Conservation (phyloP, 768 basidiomycete genomes). For the Leccinum fibrillosum region DNA sequence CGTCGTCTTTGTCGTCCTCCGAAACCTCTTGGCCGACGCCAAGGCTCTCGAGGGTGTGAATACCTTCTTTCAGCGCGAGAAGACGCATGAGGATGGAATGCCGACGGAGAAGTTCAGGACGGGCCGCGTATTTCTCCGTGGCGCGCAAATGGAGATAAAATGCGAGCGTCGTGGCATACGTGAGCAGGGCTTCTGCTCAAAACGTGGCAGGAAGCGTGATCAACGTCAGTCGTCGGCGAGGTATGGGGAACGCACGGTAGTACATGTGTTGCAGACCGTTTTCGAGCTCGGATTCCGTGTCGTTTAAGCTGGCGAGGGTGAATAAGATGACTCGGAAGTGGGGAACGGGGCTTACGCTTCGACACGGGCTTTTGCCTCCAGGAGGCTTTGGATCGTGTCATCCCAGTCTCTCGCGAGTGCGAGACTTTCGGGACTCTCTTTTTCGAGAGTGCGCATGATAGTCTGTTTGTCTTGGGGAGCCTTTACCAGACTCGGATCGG, state of each 20-base stretch:
- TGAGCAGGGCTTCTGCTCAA: conserved; percentile 75
- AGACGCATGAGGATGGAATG: conserved; percentile 77
- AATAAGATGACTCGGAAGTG: not conserved
- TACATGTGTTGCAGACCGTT: conserved; percentile 79
- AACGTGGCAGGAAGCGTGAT: not conserved
- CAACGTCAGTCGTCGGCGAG: not conserved
- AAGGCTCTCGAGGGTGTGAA: conserved; percentile 81
- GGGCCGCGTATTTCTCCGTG: conserved; percentile 57
- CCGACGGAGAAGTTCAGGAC: conserved; percentile 57
- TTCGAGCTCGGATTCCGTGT: conserved; percentile 49
- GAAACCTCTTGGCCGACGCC: conserved; percentile 60
- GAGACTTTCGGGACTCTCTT: conserved; percentile 71
- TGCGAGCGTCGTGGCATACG: conserved; percentile 86
- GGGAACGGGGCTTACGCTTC: conserved; percentile 42
- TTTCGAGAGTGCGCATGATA: conserved; percentile 66
- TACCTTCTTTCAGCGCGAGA: conserved; percentile 76
- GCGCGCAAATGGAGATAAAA: conserved; percentile 91
- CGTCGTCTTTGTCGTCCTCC: conserved; percentile 39
- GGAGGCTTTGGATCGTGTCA: conserved; percentile 54
- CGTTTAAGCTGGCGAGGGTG: conserved; percentile 42
- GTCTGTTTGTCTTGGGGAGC: conserved; percentile 56
- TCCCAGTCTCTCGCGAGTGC: conserved; percentile 85
- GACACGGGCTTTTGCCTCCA: conserved; percentile 51
- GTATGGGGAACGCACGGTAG: conserved; percentile 65
- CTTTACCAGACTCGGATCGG: conserved; percentile 9